These are phyloP conservation scores for Dissophora globulifera DNA, from an alignment of 192 early-diverging fungal genomes.

Conservation along the genomic window DNA sequence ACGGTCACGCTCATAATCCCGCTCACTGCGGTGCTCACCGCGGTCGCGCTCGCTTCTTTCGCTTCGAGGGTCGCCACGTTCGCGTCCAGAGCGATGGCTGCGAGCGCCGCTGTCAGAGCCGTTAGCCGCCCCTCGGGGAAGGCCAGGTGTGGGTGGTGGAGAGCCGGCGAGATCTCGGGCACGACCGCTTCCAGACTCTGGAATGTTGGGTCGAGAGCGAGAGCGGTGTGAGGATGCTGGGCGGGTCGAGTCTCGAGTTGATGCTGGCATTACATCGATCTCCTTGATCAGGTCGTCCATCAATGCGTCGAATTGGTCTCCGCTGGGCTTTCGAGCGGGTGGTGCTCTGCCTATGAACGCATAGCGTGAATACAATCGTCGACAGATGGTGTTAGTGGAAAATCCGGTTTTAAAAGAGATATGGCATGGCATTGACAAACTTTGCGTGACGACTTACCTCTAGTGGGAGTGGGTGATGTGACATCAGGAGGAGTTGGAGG, in stretches of 20 bases:
- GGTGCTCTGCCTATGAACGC: slow-evolving; percentile 21
- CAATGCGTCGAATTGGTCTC: slow-evolving; percentile 47
- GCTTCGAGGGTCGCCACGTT: slow-evolving; percentile 11
- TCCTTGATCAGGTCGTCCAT: slow-evolving; percentile 58
- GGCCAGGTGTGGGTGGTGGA: slow-evolving; percentile 46
- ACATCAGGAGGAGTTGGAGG: slow-evolving; percentile 45
- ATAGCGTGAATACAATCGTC: not conserved
- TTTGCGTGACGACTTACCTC: no score
- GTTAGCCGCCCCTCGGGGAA: slow-evolving; percentile 16
- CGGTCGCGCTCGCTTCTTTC: slow-evolving; percentile 27
- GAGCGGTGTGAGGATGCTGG: slow-evolving; percentile 45
- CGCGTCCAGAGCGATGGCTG: slow-evolving; percentile 32
- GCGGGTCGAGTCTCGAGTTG: slow-evolving; percentile 31
- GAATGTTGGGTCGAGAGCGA: slow-evolving; percentile 46
- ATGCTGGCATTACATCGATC: slow-evolving; percentile 49
- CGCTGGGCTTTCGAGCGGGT: slow-evolving; percentile 29
- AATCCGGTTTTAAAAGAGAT: not conserved
- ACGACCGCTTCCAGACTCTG: slow-evolving; percentile 16
- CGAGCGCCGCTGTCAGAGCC: slow-evolving; percentile 32
- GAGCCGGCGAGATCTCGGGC: slow-evolving; percentile 14
- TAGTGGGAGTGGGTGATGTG: slow-evolving; percentile 26
- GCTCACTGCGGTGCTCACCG: slow-evolving; percentile 21
- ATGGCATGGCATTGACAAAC: no score
- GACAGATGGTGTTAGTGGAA: no score
- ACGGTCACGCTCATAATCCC: slow-evolving; percentile 21